Percentiles rank a stretch among this genome's conserved stretches.
Evolutionary conservation across 495 filamentous ascomycete species (phyloP).

Genomic region (Tuber aestivum): DNA sequence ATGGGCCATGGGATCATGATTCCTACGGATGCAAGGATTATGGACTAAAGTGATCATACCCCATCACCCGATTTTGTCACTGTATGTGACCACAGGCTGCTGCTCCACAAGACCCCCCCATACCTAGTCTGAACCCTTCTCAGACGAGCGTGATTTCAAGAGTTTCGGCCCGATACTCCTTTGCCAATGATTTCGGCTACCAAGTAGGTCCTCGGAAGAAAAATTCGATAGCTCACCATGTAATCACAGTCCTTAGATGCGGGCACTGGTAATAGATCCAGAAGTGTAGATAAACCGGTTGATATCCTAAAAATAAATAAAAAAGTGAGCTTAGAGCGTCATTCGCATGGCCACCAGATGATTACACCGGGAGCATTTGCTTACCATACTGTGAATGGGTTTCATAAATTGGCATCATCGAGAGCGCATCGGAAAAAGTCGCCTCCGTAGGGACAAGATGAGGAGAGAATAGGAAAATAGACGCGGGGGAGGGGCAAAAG

Average conservation of each 20-base stretch:
- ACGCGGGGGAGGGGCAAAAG: no score
- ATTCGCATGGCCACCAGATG: not conserved
- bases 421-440: not conserved
- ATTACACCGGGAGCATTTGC: not conserved
- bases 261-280: not conserved
- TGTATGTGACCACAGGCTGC: not conserved
- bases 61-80: not conserved
- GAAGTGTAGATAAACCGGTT: not conserved
- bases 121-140: not conserved
- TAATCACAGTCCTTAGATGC: not conserved
- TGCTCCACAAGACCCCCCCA: not conserved
- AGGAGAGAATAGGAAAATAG: not conserved
- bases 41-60: not conserved
- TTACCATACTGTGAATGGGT: not conserved
- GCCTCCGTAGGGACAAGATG: not conserved
- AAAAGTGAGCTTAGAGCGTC: not conserved
- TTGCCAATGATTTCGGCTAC: not conserved
- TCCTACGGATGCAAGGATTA: not conserved
- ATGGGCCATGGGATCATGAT: not conserved
- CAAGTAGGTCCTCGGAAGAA: not conserved
- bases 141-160: not conserved
- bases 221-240: not conserved
- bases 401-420: not conserved
- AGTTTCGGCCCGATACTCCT: not conserved
- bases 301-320: not conserved